A percentile compares a stretch with the other conserved stretches of the same genome.
Evolutionary conservation across 2,329 filamentous ascomycete genomes (phyloP).

Genomic region (Beauveria sp.): DNA sequence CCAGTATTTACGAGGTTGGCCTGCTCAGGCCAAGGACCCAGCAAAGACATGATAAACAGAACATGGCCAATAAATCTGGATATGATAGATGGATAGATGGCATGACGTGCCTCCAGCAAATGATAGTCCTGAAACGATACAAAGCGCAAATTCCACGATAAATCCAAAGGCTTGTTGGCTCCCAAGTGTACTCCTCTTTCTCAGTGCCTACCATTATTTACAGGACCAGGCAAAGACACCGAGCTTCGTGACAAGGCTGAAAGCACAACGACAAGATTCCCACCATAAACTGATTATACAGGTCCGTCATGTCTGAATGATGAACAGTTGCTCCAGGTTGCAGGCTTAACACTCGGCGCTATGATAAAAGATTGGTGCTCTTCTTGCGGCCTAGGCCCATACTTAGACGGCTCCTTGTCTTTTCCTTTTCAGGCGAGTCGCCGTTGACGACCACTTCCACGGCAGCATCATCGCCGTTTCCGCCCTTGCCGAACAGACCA

Average conservation of each 20-base stretch:
- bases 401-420: slow-evolving; percentile 59
- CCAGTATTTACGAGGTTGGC: too few relatives aligned
- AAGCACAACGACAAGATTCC: background rate
- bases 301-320: background rate
- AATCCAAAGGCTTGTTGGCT: too few relatives aligned
- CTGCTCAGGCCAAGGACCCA: too few relatives aligned
- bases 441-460: slow-evolving; percentile 17
- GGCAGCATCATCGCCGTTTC: slow-evolving; percentile 22
- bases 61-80: too few relatives aligned
- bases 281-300: background rate
- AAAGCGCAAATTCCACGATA: too few relatives aligned
- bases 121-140: too few relatives aligned
- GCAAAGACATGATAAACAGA: too few relatives aligned
- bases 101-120: too few relatives aligned
- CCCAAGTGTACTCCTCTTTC: too few relatives aligned
- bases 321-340: background rate
- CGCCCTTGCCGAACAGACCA: slow-evolving; percentile 52
- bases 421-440: slow-evolving; percentile 34
- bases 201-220: background rate
- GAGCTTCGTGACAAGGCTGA: background rate
- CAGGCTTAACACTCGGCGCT: background rate
- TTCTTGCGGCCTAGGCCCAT: slow-evolving; percentile 65
- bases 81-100: too few relatives aligned
- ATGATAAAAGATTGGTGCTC: slow-evolving; percentile 42
- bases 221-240: background rate